A percentile compares a stretch with the other conserved stretches of the same genome.
These are phyloP conservation scores for Laetiporus sulphureus DNA, from an alignment of 1,284 basidiomycete genomes.

Conservation along the genomic window DNA sequence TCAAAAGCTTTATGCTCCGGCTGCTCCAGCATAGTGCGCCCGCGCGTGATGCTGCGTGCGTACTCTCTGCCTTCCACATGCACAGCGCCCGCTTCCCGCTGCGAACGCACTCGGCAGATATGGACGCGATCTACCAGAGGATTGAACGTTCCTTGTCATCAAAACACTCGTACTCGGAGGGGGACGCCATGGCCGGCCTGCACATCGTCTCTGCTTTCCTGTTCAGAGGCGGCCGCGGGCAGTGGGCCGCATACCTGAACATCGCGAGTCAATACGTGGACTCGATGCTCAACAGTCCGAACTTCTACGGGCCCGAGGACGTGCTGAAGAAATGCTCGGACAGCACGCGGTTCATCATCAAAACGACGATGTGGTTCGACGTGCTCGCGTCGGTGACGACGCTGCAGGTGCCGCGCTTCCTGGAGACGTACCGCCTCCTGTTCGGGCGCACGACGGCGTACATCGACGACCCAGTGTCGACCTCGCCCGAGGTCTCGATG, in stretches of 20 bases:
- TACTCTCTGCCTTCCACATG: slow-evolving; percentile 48
- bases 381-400: slow-evolving; percentile 71
- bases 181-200: slow-evolving; percentile 71
- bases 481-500: slow-evolving; percentile 48
- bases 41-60: slow-evolving; percentile 47
- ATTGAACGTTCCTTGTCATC: slow-evolving; percentile 29
- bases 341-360: slow-evolving; percentile 62
- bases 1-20: slow-evolving; percentile 34
- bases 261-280: slow-evolving; percentile 50
- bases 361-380: slow-evolving; percentile 82
- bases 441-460: slow-evolving; percentile 42
- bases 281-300: slow-evolving; percentile 33
- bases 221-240: slow-evolving; percentile 64
- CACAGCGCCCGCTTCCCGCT: slow-evolving; percentile 24
- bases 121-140: slow-evolving; percentile 22
- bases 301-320: slow-evolving; percentile 33
- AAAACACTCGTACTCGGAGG: slow-evolving; percentile 31
- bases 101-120: slow-evolving; percentile 13
- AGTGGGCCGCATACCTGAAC: slow-evolving; percentile 59
- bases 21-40: slow-evolving; percentile 38
- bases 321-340: slow-evolving; percentile 40
- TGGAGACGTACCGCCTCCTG: slow-evolving; percentile 48
- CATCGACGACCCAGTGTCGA: slow-evolving; percentile 23
- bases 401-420: slow-evolving; percentile 48
- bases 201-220: slow-evolving; percentile 68